These are phyloP conservation scores for Penicillium sp. DNA, from an alignment of 2,329 filamentous ascomycete species.

Conservation along the genomic window DNA sequence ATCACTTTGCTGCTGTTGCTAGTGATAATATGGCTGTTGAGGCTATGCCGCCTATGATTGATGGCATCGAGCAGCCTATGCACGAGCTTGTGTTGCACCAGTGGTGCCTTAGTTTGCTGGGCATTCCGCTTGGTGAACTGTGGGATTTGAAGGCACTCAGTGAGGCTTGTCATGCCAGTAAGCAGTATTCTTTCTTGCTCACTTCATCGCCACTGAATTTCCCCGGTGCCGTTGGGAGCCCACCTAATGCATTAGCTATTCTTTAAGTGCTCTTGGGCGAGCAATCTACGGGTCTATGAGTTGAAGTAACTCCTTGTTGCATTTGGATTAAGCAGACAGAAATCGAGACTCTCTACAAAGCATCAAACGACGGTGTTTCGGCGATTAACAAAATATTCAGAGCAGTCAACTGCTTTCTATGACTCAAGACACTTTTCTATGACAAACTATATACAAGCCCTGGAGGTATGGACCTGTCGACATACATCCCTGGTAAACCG, in stretches of 20 bases:
- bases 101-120: constrained; percentile 36
- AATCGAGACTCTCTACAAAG: no score
- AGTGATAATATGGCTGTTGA: constrained; percentile 24
- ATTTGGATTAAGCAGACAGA: no score
- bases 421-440: no score
- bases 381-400: no score
- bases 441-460: no score
- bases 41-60: constrained; percentile 17
- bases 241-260: constrained; percentile 26
- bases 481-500: no score
- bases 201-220: constrained; percentile 40
- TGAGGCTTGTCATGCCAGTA: constrained; percentile 30
- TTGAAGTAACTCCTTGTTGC: no score
- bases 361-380: no score
- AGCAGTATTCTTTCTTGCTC: constrained; percentile 40
- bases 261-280: neutral
- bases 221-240: constrained; percentile 30
- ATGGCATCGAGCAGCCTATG: constrained; percentile 9
- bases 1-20: constrained; percentile 36
- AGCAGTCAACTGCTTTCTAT: no score
- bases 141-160: constrained; percentile 39
- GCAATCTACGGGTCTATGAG: no score
- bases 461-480: no score
- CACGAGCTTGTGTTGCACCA: constrained; percentile 30
- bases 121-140: constrained; percentile 41